Evolutionary conservation across 805 yeast genomes (phyloP).

Genomic region (Kluyveromyces nonfermentans): DNA sequence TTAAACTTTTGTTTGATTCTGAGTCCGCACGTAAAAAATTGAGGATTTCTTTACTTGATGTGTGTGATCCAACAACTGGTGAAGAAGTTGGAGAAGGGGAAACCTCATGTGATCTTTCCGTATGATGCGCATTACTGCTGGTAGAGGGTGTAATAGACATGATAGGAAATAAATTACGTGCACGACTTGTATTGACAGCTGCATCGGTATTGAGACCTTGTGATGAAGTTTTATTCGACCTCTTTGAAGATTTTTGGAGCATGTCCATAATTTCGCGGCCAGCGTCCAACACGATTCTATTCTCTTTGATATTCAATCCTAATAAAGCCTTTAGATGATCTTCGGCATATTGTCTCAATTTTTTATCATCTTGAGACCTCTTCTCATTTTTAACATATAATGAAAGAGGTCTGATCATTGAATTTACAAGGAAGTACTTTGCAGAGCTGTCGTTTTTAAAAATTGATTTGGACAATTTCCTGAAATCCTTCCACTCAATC

Average conservation of each 20-base stretch:
- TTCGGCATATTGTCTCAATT: constrained; percentile 56
- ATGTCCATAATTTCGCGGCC: constrained; percentile 69
- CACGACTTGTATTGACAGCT: background rate
- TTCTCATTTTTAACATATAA: constrained; percentile 49
- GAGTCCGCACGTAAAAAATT: constrained; percentile 4
- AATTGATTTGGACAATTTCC: constrained; percentile 30
- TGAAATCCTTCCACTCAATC: constrained; percentile 71
- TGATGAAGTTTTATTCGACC: constrained; percentile 13
- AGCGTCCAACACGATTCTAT: constrained; percentile 39
- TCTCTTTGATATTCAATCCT: constrained; percentile 40
- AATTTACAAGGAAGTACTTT: constrained; percentile 31
- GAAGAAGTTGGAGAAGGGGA: constrained; percentile 8
- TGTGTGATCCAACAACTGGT: constrained; percentile 17
- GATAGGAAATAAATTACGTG: constrained; percentile 1
- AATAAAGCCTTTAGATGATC: constrained; percentile 51
- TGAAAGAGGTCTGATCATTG: constrained; percentile 35
- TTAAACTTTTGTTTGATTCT: constrained; percentile 3
- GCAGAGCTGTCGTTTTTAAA: constrained; percentile 23
- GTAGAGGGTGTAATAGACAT: background rate
- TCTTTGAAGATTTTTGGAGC: constrained; percentile 39
- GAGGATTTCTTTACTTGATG: constrained; percentile 9
- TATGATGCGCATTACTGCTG: background rate
- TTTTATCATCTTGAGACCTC: constrained; percentile 43
- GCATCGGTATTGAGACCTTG: background rate
- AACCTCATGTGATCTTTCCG: background rate